A percentile compares a stretch with the other conserved stretches of the same genome.
Conservation (phyloP, 768 basidiomycete genomes). For the Calocybe cyanea region DNA sequence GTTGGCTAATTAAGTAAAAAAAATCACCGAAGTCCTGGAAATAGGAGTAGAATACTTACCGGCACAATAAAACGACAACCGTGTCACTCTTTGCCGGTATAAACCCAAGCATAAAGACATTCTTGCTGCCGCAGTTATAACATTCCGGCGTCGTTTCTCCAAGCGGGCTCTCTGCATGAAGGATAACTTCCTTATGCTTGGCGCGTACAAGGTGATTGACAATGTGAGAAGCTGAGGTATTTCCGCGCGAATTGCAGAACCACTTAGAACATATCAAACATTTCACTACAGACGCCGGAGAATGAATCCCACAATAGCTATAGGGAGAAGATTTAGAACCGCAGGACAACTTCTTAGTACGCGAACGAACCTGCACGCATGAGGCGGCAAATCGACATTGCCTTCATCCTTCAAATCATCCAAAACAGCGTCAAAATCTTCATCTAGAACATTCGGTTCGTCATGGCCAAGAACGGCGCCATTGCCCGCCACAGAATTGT, state of each 20-base stretch:
- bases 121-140: slow-evolving; percentile 99
- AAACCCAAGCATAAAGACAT: slow-evolving; percentile 99
- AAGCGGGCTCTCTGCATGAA: slow-evolving; percentile 92
- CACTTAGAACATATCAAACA: slow-evolving; percentile 89
- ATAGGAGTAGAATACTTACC: slow-evolving; percentile 48
- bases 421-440: slow-evolving; percentile 86
- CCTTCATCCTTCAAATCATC: slow-evolving; percentile 86
- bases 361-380: slow-evolving; percentile 87
- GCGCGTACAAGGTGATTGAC: slow-evolving; percentile 99
- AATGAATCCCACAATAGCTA: slow-evolving; percentile 98
- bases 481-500: slow-evolving; percentile 40
- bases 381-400: slow-evolving; percentile 77
- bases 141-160: slow-evolving; percentile 99
- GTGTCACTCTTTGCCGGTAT: slow-evolving; percentile 99
- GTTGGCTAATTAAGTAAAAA: slow-evolving; percentile 62
- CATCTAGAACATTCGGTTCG: slow-evolving; percentile 47
- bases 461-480: slow-evolving; percentile 33
- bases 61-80: slow-evolving; percentile 94
- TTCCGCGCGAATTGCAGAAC: slow-evolving; percentile 99
- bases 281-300: slow-evolving; percentile 95
- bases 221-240: slow-evolving; percentile 97
- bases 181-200: slow-evolving; percentile 97
- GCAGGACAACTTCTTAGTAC: slow-evolving; percentile 5
- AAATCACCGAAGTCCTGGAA: slow-evolving; percentile 4
- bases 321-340: slow-evolving; percentile 7